Base-by-base conservation (phyloP, 768 basidiomycete genomes). In the Termitomyces sp. region DNA sequence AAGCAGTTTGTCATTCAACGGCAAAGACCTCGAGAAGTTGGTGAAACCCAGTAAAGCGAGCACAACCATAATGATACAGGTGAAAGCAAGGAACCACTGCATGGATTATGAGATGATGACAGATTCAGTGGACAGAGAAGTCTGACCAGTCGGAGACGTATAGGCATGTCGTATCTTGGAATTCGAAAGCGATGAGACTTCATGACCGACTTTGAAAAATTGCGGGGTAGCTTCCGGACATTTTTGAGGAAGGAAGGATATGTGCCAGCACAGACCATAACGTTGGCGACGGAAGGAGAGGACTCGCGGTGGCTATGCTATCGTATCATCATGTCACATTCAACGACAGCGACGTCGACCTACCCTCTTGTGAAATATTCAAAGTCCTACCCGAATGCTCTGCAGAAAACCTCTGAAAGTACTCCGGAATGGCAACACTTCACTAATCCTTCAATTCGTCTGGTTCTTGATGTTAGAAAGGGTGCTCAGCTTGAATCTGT, bases 41-140 rank as follows among this genome's bases (percentile, higher is more conserved):
- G 91, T 89, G 68, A 94, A 84, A 12, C 91, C 89, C 18, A 94
- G 73, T 51, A 93, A 76, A 3, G 85, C 89, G 15, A 94, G 78
- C 9, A 82, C 54, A 33, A 86, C 63, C 82, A 92, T 88, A 49
- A 90, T 76, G 25, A 85, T 33, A 59, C 70, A 72, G 29, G 91
- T 90, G 63, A 88, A 85, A 29, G 82, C 59, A n/a, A 91, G 64
- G 63, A 94, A 94, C 90, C 90, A 93, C 91, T 92, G 49, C 2
- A 20, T 16, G 35, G n/a, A 16, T 36, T 15, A 36, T 48, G 29
- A 48, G 51, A 47, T 32, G 11, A 29, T 60, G 54, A 25, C 42
- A 42, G 52, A 23, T 32, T 39, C 9, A 52, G 48, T 50, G 41
- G 50, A 75, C 18, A 42, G 16, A 15, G 32, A n/a, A n/a, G 42